Evolutionary conservation across 2,329 filamentous ascomycete species (phyloP).

Genomic region (Paecilomyces sp.): DNA sequence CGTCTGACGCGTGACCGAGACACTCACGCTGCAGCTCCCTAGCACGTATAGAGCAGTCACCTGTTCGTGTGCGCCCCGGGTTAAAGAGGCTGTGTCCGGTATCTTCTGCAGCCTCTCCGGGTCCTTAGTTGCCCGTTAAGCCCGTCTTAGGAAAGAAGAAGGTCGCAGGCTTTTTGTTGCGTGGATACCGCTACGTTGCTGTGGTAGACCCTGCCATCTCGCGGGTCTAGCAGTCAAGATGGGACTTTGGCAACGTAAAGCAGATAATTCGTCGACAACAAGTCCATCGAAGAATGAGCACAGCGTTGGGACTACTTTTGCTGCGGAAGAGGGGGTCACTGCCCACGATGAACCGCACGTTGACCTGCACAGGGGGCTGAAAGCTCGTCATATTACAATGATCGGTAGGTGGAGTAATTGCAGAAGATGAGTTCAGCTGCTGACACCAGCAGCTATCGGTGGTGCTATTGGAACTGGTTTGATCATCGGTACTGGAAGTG

Average conservation of each 20-base stretch:
- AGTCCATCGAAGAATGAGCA: slow-evolving; percentile 9
- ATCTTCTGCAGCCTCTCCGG: not conserved
- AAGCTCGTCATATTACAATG: slow-evolving; percentile 36
- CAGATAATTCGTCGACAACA: not conserved
- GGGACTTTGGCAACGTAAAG: not conserved
- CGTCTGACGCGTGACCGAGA: not conserved
- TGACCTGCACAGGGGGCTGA: slow-evolving; percentile 35
- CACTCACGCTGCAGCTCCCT: not conserved
- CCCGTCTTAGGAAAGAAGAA: not conserved
- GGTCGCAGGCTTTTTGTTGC: not conserved
- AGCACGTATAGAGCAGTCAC: not conserved
- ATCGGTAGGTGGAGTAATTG: slow-evolving; percentile 21
- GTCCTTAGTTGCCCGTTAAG: not conserved
- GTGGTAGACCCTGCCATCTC: not conserved
- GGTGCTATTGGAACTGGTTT: slow-evolving; percentile 38
- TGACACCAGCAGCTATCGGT: slow-evolving; percentile 25
- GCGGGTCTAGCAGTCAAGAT: not conserved
- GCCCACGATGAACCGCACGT: slow-evolving; percentile 17
- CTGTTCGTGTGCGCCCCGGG: not conserved
- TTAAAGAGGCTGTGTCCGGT: not conserved
- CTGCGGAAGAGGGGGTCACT: slow-evolving; percentile 17
- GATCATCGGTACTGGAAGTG: slow-evolving; percentile 33
- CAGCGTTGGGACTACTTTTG: slow-evolving; percentile 8
- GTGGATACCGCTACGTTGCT: not conserved
- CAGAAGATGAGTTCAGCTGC: slow-evolving; percentile 4